These are phyloP conservation scores for Exserohilum turcica DNA, from an alignment of 2,329 filamentous ascomycete species.

Conservation along the genomic window DNA sequence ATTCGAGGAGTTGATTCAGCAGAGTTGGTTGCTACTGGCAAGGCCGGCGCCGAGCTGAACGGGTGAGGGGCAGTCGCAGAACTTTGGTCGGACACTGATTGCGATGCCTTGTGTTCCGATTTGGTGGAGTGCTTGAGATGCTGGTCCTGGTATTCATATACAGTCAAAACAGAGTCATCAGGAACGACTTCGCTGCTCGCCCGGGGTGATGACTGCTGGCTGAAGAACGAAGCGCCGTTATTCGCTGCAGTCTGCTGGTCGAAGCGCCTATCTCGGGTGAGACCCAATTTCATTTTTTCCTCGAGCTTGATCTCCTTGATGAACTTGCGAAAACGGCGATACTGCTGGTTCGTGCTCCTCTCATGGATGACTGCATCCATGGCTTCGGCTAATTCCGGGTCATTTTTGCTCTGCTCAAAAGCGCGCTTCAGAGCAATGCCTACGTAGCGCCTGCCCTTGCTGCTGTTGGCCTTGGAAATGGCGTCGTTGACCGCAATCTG, in stretches of 20 bases:
- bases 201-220: slow-evolving; percentile 28
- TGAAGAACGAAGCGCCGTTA: slow-evolving; percentile 27
- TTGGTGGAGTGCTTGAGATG: slow-evolving; percentile 9
- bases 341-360: slow-evolving; percentile 48
- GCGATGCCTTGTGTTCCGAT: slow-evolving; percentile 21
- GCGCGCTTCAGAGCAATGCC: slow-evolving; percentile 51
- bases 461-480: slow-evolving; percentile 48
- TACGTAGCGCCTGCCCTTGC: slow-evolving; percentile 31
- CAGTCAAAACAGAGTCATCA: slow-evolving; percentile 31
- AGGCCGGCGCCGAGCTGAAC: slow-evolving; percentile 35
- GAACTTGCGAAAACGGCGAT: slow-evolving; percentile 49
- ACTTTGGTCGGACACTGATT: slow-evolving; percentile 20
- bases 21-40: slow-evolving; percentile 30
- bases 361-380: slow-evolving; percentile 53
- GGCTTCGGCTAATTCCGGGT: slow-evolving; percentile 46
- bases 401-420: slow-evolving; percentile 48
- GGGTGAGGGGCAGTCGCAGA: slow-evolving; percentile 28
- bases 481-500: slow-evolving; percentile 51
- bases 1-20: slow-evolving; percentile 34
- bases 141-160: slow-evolving; percentile 25
- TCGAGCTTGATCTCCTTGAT: slow-evolving; percentile 50
- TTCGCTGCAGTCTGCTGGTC: slow-evolving; percentile 39
- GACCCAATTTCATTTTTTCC: slow-evolving; percentile 29
- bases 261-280: slow-evolving; percentile 21
- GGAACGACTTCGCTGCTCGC: slow-evolving; percentile 33